Percentiles rank a stretch among this genome's conserved stretches.
Evolutionary conservation across 2,329 filamentous ascomycete species (phyloP).

Genomic region (Fusarium papillatum): DNA sequence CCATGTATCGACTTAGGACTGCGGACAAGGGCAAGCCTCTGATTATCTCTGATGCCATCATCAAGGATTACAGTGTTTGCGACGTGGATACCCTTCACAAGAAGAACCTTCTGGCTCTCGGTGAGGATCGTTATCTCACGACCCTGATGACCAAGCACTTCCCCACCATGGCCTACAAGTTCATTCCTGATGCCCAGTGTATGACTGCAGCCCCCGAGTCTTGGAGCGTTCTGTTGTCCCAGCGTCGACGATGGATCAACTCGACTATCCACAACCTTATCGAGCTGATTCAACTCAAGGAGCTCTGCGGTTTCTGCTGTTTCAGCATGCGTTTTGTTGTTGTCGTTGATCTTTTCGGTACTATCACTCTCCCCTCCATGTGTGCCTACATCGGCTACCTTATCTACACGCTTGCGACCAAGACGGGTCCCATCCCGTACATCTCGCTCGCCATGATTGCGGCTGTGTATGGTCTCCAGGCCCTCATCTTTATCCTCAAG

Average conservation of each 20-base stretch:
- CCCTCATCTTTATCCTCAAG: slow-evolving; percentile 96
- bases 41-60: slow-evolving; percentile 91
- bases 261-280: slow-evolving; percentile 97
- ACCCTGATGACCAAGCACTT: slow-evolving; percentile 99
- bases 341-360: slow-evolving; percentile 93
- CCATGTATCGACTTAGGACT: slow-evolving; percentile 97
- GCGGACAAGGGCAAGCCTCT: slow-evolving; percentile 94
- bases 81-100: slow-evolving; percentile 95
- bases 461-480: slow-evolving; percentile 94
- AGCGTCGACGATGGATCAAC: slow-evolving; percentile 99
- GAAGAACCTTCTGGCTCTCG: slow-evolving; percentile 94
- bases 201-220: slow-evolving; percentile 94
- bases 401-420: slow-evolving; percentile 81
- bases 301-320: slow-evolving; percentile 98
- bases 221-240: slow-evolving; percentile 95
- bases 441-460: slow-evolving; percentile 93
- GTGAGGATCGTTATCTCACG: slow-evolving; percentile 97
- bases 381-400: slow-evolving; percentile 90
- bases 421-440: slow-evolving; percentile 82
- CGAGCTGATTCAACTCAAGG: slow-evolving; percentile 89
- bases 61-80: slow-evolving; percentile 90
- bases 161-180: slow-evolving; percentile 96
- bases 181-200: slow-evolving; percentile 92
- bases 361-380: slow-evolving; percentile 91
- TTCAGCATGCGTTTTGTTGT: slow-evolving; percentile 99